Evolutionary conservation across 306 rosid genomes (phyloP).

Genomic region (Arachis hypogaea): DNA sequence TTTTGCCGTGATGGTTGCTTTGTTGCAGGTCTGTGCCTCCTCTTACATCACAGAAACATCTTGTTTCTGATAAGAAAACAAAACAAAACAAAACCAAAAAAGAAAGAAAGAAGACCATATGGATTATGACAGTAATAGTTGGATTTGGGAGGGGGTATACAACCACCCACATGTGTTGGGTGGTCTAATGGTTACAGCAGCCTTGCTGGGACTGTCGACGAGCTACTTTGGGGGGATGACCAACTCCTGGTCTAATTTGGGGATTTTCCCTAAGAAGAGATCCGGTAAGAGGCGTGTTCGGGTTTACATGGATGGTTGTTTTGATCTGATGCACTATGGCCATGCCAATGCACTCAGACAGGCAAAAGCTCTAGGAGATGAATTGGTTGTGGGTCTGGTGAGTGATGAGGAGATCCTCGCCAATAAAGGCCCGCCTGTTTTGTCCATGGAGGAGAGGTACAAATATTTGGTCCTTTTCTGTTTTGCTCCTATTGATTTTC

Average conservation of each 20-base stretch:
- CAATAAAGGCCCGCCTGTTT: conserved; percentile 95
- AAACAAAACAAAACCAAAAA: neutral
- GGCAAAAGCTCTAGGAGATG: conserved; percentile 97
- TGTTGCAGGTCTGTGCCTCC: conserved; percentile 74
- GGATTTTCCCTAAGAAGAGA: conserved; percentile 76
- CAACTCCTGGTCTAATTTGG: conserved; percentile 64
- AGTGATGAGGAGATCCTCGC: conserved; percentile 90
- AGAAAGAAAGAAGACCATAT: conserved; percentile 33
- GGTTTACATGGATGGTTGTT: conserved; percentile 98
- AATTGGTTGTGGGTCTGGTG: conserved; percentile 89
- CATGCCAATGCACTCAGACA: conserved; percentile 99
- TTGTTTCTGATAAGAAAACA: conserved; percentile 29
- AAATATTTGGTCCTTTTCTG: neutral
- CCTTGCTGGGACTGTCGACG: conserved; percentile 87
- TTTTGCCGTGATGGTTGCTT: conserved; percentile 11
- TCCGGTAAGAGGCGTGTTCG: conserved; percentile 68
- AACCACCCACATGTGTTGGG: conserved; percentile 84
- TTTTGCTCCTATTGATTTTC: neutral
- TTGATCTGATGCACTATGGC: conserved; percentile 99
- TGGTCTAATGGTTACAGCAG: conserved; percentile 96
- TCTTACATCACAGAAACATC: conserved; percentile 38
- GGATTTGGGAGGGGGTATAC: conserved; percentile 95
- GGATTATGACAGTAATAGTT: conserved; percentile 79
- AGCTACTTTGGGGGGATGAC: conserved; percentile 87
- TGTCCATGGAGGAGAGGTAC: conserved; percentile 92